Base-by-base conservation (phyloP, 139 green algal species). In the Chlamydomonas sp. region DNA sequence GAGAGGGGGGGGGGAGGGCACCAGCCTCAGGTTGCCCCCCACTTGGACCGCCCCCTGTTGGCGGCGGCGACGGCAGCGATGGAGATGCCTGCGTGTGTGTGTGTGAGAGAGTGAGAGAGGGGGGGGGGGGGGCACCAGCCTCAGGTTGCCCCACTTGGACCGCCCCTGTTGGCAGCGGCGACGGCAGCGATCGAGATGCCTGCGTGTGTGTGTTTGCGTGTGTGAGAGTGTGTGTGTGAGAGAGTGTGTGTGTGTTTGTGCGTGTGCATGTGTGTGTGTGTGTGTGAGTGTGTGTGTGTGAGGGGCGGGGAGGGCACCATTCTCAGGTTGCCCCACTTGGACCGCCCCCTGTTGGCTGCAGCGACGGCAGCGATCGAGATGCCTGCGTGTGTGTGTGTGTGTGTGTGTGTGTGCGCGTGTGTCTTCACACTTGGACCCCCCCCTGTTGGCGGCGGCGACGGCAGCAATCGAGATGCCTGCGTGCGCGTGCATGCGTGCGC, bases 201-300 rank as follows among this genome's bases (percentile, higher is more conserved):
- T n/a, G 16, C 50, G 24, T 10, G 16, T 54, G 43, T 16, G 43
- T 54, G 43, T 16, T 10, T n/a, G 13, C 16, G 13, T 16, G 16
- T 16, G 6, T n/a, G n/a, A n/a, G n/a, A n/a, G n/a, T n/a, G n/a
- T n/a, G n/a, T n/a, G n/a, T n/a, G n/a, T n/a, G n/a, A n/a, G n/a
- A n/a, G n/a, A n/a, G n/a, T n/a, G n/a, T n/a, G n/a, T n/a, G n/a
- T n/a, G n/a, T n/a, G n/a, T n/a, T n/a, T n/a, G n/a, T n/a, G n/a
- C 78, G 95, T 95, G 70, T 82, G 77, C 22, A 89, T 76, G 69
- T 95, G 89, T 1, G 89, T n/a, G n/a, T n/a, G n/a, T n/a, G n/a
- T n/a, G n/a, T n/a, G n/a, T n/a, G n/a, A n/a, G n/a, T n/a, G n/a
- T n/a, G n/a, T n/a, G n/a, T n/a, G 90, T 34, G 91, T 83, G 63